Conservation (phyloP, 2,329 filamentous ascomycete species). For the Colletotrichum sp. region DNA sequence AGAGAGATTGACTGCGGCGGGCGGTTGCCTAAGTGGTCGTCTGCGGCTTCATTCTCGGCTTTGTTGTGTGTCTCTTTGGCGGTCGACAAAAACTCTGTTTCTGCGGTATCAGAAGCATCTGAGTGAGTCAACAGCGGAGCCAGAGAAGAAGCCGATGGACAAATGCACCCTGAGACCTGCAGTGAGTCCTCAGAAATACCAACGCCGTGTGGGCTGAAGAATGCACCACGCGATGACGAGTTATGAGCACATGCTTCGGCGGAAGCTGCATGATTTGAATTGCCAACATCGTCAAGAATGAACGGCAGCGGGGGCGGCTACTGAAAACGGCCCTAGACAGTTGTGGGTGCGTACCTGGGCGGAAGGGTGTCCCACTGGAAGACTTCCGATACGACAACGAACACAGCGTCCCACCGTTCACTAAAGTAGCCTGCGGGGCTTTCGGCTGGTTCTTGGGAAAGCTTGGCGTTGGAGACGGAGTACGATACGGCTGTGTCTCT, state of each 20-base stretch:
- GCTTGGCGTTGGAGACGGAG: slow-evolving; percentile 6
- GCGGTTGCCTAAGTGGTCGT: neutral
- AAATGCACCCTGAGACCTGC: neutral
- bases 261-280: neutral
- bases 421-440: slow-evolving; percentile 2
- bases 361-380: slow-evolving; percentile 10
- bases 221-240: neutral
- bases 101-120: neutral
- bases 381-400: slow-evolving; percentile 17
- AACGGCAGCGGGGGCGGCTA: neutral
- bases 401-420: slow-evolving; percentile 4
- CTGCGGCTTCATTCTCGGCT: neutral
- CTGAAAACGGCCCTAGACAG: neutral
- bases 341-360: neutral
- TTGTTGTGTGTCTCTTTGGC: neutral
- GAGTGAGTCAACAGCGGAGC: neutral
- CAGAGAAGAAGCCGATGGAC: neutral
- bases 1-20: neutral
- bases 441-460: slow-evolving; percentile 5
- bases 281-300: neutral
- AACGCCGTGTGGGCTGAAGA: neutral
- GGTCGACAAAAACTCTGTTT: neutral
- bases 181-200: neutral
- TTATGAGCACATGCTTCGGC: neutral
- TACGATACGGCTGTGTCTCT: neutral